These are phyloP conservation scores for Eucalyptus pauciflora DNA, from an alignment of 345 rosid species.

Conservation along the genomic window DNA sequence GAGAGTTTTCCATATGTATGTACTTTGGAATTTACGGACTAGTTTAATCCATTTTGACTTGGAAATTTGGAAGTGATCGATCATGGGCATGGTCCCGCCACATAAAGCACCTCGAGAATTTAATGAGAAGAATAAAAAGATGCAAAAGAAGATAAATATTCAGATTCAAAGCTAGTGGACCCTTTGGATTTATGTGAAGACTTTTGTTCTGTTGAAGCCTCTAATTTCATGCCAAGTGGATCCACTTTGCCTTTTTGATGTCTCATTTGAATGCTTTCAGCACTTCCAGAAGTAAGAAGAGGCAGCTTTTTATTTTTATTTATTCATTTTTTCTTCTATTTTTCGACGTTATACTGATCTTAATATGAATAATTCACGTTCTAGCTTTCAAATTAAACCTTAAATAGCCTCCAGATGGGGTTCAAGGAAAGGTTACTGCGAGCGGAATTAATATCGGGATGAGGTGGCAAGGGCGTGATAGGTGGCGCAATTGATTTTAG, in stretches of 20 bases:
- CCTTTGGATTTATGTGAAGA: neutral
- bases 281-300: neutral
- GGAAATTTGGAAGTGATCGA: neutral
- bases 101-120: neutral
- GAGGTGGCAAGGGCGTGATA: neutral
- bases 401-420: neutral
- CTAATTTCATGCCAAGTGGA: neutral
- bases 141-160: neutral
- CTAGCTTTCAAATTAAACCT: neutral
- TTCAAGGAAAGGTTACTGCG: neutral
- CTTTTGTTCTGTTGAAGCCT: neutral
- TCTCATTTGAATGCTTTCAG: neutral
- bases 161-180: neutral
- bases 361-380: neutral
- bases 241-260: neutral
- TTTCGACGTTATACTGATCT: neutral
- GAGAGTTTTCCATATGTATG: neutral
- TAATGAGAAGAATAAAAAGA: neutral
- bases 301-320: neutral
- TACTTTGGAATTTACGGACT: neutral
- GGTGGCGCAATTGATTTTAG: neutral
- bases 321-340: neutral
- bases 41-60: neutral
- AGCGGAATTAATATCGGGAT: neutral
- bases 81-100: neutral